A percentile compares a stretch with the other conserved stretches of the same genome.
These are phyloP conservation scores for Kurtzmaniella fragi DNA, from an alignment of 805 yeast species.

Conservation along the genomic window DNA sequence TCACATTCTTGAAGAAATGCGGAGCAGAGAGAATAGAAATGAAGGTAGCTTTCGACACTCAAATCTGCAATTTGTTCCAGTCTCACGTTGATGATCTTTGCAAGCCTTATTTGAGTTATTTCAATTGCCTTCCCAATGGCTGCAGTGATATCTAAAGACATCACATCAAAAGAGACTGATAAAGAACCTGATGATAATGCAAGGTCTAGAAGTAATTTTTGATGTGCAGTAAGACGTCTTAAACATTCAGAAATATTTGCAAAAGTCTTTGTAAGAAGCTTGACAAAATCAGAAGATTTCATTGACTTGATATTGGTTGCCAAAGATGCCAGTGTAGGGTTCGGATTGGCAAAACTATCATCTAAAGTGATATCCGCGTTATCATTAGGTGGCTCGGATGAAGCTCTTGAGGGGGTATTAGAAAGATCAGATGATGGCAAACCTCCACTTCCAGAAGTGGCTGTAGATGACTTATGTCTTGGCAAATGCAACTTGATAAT, in stretches of 20 bases:
- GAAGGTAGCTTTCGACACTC: slow-evolving; percentile 56
- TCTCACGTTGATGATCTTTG: slow-evolving; percentile 73
- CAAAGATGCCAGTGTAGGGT: slow-evolving; percentile 11
- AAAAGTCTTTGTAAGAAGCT: slow-evolving; percentile 58
- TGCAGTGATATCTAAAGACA: slow-evolving; percentile 61
- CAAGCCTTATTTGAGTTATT: slow-evolving; percentile 68
- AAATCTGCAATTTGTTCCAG: slow-evolving; percentile 61
- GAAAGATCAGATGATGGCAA: slow-evolving; percentile 19
- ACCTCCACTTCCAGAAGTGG: slow-evolving; percentile 6
- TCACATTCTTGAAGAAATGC: slow-evolving; percentile 82
- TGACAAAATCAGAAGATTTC: slow-evolving; percentile 71
- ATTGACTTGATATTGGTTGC: slow-evolving; percentile 53
- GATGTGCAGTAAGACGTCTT: slow-evolving; percentile 70
- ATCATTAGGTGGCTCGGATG: slow-evolving; percentile 18
- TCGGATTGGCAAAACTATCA: not conserved
- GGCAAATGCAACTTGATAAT: slow-evolving; percentile 68
- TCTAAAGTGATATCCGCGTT: not conserved
- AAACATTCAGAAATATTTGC: slow-evolving; percentile 66
- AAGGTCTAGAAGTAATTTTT: slow-evolving; percentile 69
- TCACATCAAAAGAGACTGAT: slow-evolving; percentile 30
- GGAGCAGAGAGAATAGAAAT: slow-evolving; percentile 60
- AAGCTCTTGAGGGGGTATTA: slow-evolving; percentile 22
- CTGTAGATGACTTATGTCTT: slow-evolving; percentile 9
- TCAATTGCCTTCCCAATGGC: slow-evolving; percentile 67
- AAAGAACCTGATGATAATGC: slow-evolving; percentile 39